These are phyloP conservation scores for Sugiyamaella marilandica DNA, from an alignment of 805 yeast genomes.

Conservation along the genomic window DNA sequence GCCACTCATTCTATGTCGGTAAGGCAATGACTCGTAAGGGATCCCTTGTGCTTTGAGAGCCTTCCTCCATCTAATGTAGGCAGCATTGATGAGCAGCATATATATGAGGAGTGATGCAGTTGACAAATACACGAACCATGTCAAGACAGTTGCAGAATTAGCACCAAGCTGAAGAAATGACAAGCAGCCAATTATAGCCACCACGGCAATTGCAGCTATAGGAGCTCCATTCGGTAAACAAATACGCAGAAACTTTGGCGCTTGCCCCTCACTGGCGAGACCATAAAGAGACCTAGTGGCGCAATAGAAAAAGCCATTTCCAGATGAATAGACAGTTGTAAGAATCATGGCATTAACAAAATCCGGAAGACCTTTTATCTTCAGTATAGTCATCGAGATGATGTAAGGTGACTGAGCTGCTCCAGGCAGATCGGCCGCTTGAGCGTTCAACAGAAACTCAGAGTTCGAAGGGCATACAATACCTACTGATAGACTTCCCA, in stretches of 20 bases:
- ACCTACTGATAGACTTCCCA: conserved; percentile 74
- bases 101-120: conserved; percentile 68
- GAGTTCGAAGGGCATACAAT: conserved; percentile 59
- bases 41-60: conserved; percentile 58
- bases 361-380: conserved; percentile 62
- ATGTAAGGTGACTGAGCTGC: conserved; percentile 57
- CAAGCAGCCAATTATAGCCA: conserved; percentile 52
- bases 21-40: conserved; percentile 63
- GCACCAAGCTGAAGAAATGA: conserved; percentile 58
- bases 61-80: conserved; percentile 63
- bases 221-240: conserved; percentile 71
- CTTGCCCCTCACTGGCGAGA: conserved; percentile 62
- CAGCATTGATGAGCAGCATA: conserved; percentile 65
- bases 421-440: neutral
- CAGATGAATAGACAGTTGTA: conserved; percentile 73
- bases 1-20: conserved; percentile 65
- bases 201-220: conserved; percentile 46
- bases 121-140: conserved; percentile 60
- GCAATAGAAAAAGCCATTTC: conserved; percentile 71
- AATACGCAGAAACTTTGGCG: conserved; percentile 58
- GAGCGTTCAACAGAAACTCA: neutral
- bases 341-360: conserved; percentile 72
- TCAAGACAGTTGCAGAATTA: conserved; percentile 33
- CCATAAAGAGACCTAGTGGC: conserved; percentile 65
- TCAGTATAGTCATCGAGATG: conserved; percentile 62